Percentiles rank a stretch among this genome's conserved stretches.
phyloP scores from a whole-genome alignment of 148 eudicot species.

The Rheum nobile region DNA sequence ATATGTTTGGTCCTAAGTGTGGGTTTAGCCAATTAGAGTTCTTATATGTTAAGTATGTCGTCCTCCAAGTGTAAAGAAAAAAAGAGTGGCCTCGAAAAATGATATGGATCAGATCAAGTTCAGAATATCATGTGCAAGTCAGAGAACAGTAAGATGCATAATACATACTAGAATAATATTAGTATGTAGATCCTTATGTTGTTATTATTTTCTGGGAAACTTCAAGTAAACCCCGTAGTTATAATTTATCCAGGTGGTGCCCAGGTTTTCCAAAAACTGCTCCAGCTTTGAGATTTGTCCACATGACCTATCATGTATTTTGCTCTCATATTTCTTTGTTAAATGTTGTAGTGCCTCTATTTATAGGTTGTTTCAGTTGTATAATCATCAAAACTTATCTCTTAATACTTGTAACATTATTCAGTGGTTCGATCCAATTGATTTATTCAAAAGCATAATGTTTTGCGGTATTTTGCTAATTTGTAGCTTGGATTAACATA shows the following conservation, averaged over 20 bases:
- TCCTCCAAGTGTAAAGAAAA: background rate
- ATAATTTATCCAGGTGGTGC: background rate
- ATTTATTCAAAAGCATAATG: background rate
- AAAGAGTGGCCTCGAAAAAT: conserved; percentile 3
- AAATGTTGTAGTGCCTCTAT: background rate
- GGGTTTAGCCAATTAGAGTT: background rate
- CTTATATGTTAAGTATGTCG: background rate
- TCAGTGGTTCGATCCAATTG: background rate
- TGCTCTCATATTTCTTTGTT: background rate
- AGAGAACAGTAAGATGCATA: background rate
- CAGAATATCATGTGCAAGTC: background rate
- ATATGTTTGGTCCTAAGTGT: background rate
- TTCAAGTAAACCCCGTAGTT: background rate
- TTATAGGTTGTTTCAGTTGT: background rate
- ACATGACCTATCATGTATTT: too few relatives aligned
- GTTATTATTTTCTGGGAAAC: background rate
- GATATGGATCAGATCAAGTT: background rate
- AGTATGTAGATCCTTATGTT: background rate
- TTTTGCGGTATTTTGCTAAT: background rate
- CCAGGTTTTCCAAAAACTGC: background rate
- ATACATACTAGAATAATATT: background rate
- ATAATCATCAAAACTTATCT: background rate
- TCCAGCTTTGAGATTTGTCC: too few relatives aligned
- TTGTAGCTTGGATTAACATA: background rate
- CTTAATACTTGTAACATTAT: background rate